phyloP scores from a whole-genome alignment of 1,284 basidiomycete species.

The Puccinia hordei region DNA sequence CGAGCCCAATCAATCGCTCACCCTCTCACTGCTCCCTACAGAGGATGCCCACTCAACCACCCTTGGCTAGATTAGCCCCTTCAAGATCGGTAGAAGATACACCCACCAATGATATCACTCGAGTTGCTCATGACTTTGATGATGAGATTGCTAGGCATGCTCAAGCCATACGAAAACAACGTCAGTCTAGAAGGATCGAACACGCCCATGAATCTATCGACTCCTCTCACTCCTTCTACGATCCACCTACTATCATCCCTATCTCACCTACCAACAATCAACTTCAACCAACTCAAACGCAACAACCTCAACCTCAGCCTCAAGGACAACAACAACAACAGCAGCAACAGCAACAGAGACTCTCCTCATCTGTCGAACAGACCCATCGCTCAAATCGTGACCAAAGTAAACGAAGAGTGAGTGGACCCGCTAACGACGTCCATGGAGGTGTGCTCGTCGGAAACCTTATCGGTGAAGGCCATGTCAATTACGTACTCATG shows the following conservation, averaged over 20 bases:
- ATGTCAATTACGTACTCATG: conserved; percentile 98
- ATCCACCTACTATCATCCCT: not conserved
- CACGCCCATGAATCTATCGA: conserved; percentile 2
- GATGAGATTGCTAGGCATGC: conserved; percentile 26
- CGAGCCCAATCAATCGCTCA: no score
- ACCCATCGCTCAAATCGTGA: not conserved
- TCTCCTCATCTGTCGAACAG: not conserved
- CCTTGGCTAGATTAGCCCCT: not conserved
- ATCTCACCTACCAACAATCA: not conserved
- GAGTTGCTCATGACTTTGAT: conserved; percentile 29
- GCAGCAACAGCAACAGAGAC: no score
- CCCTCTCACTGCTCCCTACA: no score
- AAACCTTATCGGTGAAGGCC: conserved; percentile 92
- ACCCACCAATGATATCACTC: not conserved
- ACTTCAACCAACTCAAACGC: no score
- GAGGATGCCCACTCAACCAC: no score
- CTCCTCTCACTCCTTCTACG: no score
- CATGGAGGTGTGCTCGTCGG: conserved; percentile 72
- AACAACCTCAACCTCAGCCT: no score
- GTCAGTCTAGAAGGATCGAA: conserved; percentile 17
- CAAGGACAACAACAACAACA: no score
- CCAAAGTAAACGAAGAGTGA: conserved; percentile 17
- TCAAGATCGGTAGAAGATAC: not conserved
- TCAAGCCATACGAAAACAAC: conserved; percentile 30
- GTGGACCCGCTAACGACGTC: conserved; percentile 13